phyloP scores from a whole-genome alignment of 495 filamentous ascomycete genomes.

The Cenococcum geophilum region DNA sequence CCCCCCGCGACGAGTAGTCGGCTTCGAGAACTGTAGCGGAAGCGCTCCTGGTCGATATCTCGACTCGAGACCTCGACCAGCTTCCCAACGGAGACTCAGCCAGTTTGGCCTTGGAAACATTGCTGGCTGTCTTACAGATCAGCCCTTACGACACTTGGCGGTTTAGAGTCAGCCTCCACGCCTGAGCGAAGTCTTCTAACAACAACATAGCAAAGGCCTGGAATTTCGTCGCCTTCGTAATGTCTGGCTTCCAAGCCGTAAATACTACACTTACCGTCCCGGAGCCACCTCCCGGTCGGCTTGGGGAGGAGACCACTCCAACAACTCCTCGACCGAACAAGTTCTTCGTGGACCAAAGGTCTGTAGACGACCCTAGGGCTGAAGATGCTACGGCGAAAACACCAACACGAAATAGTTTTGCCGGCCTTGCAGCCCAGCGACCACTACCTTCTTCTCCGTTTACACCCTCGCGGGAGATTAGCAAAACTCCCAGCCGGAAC shows the following conservation, averaged over 20 bases:
- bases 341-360: constrained; percentile 38
- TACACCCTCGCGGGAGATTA: constrained; percentile 47
- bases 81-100: constrained; percentile 5
- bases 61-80: background rate
- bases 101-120: constrained; percentile 5
- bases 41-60: background rate
- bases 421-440: constrained; percentile 50
- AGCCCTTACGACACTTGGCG: constrained; percentile 14
- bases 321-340: constrained; percentile 53
- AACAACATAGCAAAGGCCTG: background rate
- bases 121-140: constrained; percentile 11
- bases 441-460: constrained; percentile 56
- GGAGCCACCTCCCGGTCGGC: constrained; percentile 46
- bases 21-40: background rate
- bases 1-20: constrained; percentile 1
- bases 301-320: constrained; percentile 55
- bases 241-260: constrained; percentile 69
- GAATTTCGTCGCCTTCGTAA: constrained; percentile 12
- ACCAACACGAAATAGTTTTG: constrained; percentile 57
- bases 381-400: constrained; percentile 47
- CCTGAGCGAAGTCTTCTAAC: constrained; percentile 4
- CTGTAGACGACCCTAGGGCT: constrained; percentile 38
- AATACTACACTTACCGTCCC: constrained; percentile 57
- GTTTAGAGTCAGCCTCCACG: constrained; percentile 19
- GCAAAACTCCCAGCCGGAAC: constrained; percentile 33